Evolutionary conservation across 805 yeast genomes (phyloP).

Genomic region (Nakazawaea wickerhamii): DNA sequence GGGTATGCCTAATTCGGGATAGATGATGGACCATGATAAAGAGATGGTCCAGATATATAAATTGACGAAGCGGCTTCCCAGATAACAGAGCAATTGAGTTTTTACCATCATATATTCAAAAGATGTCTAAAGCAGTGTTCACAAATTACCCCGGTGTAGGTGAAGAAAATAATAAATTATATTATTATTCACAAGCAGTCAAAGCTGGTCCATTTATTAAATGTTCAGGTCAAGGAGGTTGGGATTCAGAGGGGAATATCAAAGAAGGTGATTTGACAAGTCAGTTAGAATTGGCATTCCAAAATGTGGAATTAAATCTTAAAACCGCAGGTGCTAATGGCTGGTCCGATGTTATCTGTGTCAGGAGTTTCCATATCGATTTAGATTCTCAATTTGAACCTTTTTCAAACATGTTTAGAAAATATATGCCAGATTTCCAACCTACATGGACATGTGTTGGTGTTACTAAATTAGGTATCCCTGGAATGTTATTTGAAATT

Average conservation of each 20-base stretch:
- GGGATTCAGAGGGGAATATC: constrained; percentile 12
- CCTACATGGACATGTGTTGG: constrained; percentile 13
- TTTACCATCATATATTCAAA: too few relatives aligned
- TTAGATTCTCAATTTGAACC: constrained; percentile 2
- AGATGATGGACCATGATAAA: too few relatives aligned
- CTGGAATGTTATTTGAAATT: constrained; percentile 13
- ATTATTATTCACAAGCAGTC: constrained; percentile 12
- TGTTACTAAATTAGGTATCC: constrained; percentile 7
- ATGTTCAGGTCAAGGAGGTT: constrained; percentile 14
- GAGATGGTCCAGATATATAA: too few relatives aligned
- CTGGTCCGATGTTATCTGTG: constrained; percentile 1
- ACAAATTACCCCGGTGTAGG: constrained; percentile 8
- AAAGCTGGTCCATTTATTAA: constrained; percentile 12
- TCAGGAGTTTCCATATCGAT: constrained; percentile 11
- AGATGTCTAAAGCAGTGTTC: constrained; percentile 7
- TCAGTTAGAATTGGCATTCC: constrained; percentile 10
- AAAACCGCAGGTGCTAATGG: constrained; percentile 2
- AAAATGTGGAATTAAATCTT: constrained; percentile 2
- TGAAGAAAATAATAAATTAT: constrained; percentile 5
- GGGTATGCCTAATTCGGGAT: too few relatives aligned
- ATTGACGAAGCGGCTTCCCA: too few relatives aligned
- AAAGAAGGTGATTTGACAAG: constrained; percentile 2
- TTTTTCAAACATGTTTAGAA: constrained; percentile 1
- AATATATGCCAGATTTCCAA: constrained; percentile 6
- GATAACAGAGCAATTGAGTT: too few relatives aligned